Percentiles rank a stretch among this genome's conserved stretches.
Conservation (phyloP, 441 rosid genomes). For the Macaranga tanarius region DNA sequence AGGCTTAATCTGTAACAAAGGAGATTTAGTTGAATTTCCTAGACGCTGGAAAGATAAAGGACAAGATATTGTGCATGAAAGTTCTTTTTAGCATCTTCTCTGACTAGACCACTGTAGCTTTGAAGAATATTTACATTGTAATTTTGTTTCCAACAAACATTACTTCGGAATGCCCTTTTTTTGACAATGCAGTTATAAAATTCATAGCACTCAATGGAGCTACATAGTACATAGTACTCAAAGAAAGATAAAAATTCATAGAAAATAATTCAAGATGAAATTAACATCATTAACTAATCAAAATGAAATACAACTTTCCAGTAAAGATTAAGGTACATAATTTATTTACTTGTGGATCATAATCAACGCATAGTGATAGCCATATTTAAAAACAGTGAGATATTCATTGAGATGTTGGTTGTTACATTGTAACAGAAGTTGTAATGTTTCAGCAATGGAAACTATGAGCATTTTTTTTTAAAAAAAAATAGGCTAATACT, state of each 20-base stretch:
- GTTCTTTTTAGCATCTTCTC: constrained; percentile 7
- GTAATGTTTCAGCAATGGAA: not conserved
- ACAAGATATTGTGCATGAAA: not conserved
- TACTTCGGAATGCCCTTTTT: not conserved
- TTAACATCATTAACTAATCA: not conserved
- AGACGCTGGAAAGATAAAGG: not conserved
- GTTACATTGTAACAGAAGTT: not conserved
- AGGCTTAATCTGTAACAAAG: constrained; percentile 78
- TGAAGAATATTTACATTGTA: not conserved
- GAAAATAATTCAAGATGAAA: not conserved
- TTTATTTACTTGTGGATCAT: not conserved
- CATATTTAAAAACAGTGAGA: not conserved
- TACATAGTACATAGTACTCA: not conserved
- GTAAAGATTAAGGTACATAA: not conserved
- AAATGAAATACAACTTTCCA: not conserved
- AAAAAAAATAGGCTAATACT: not conserved
- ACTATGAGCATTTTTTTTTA: not conserved
- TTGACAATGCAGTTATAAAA: not conserved
- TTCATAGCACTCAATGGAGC: not conserved
- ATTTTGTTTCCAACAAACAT: constrained; percentile 1
- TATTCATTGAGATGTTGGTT: not conserved
- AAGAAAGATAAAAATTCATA: not conserved
- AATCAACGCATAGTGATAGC: not conserved
- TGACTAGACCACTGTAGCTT: not conserved
- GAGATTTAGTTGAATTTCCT: not conserved